Conservation (phyloP, 2,329 filamentous ascomycete genomes). For the Cryphonectria japonica region DNA sequence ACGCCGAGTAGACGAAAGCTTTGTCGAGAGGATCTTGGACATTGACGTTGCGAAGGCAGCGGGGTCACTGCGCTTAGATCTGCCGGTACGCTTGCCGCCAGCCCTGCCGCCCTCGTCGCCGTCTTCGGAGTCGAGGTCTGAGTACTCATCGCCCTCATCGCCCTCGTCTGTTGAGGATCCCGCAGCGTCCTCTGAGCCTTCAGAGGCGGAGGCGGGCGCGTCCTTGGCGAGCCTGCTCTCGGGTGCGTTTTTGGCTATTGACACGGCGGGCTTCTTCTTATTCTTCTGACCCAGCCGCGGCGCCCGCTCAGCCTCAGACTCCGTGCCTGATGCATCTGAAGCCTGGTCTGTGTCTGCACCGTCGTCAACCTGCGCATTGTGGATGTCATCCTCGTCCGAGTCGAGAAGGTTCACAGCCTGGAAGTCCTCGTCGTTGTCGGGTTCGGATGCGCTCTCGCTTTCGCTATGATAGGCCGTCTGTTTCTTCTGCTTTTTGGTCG, state of each 20-base stretch:
- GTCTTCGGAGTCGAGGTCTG: constrained; percentile 44
- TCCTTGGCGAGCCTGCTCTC: constrained; percentile 38
- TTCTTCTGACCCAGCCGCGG: constrained; percentile 32
- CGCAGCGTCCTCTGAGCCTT: constrained; percentile 19
- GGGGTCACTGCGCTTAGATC: constrained; percentile 90
- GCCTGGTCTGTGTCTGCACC: constrained; percentile 37
- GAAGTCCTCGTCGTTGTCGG: constrained; percentile 47
- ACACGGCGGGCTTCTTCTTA: constrained; percentile 27
- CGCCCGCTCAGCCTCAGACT: constrained; percentile 41
- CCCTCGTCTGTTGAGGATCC: constrained; percentile 33
- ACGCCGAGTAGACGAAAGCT: constrained; percentile 79
- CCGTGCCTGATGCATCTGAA: constrained; percentile 41
- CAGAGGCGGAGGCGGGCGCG: constrained; percentile 30
- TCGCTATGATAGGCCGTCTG: constrained; percentile 54
- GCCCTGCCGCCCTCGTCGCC: constrained; percentile 38
- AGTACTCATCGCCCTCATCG: constrained; percentile 42
- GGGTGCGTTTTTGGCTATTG: constrained; percentile 32
- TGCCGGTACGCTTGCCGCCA: constrained; percentile 42
- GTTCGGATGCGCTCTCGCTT: constrained; percentile 42
- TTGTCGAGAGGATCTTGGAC: constrained; percentile 88
- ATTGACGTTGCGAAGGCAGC: constrained; percentile 90
- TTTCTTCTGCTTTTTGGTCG: constrained; percentile 56
- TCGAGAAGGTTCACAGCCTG: constrained; percentile 58
- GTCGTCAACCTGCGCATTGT: constrained; percentile 57
- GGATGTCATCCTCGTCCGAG: constrained; percentile 60